Conservation (phyloP, 2,329 filamentous ascomycete species). For the Fusarium sp. region DNA sequence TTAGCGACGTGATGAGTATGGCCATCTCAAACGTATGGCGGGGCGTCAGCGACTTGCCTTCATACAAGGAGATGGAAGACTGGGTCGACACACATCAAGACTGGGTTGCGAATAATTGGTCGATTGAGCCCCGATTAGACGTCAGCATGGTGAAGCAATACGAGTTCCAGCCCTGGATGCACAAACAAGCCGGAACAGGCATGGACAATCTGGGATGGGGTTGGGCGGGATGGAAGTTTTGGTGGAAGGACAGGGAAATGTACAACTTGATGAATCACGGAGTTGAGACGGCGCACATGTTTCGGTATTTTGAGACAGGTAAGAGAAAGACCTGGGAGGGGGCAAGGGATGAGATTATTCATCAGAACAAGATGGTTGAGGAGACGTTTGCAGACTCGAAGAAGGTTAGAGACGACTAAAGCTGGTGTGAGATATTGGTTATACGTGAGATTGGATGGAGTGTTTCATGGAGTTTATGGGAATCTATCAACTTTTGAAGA, state of each 20-base stretch:
- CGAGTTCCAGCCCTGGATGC: conserved; percentile 51
- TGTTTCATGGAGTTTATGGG: neutral
- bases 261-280: conserved; percentile 54
- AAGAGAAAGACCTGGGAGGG: conserved; percentile 55
- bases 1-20: conserved; percentile 35
- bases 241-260: conserved; percentile 52
- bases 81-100: conserved; percentile 25
- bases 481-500: accelerated
- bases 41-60: conserved; percentile 2
- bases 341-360: conserved; percentile 46
- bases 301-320: conserved; percentile 55
- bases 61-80: conserved; percentile 8
- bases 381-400: conserved; percentile 8
- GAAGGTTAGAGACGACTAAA: conserved; percentile 7
- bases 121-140: conserved; percentile 7
- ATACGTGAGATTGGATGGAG: neutral
- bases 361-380: conserved; percentile 17
- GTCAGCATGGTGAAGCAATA: conserved; percentile 45
- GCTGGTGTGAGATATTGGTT: neutral
- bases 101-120: conserved; percentile 21
- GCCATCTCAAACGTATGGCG: conserved; percentile 28
- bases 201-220: conserved; percentile 57
- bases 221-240: conserved; percentile 56
- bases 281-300: conserved; percentile 55
- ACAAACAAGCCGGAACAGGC: conserved; percentile 55